Conservation (phyloP, 495 filamentous ascomycete species). For the Aspergillus cavernicola region DNA sequence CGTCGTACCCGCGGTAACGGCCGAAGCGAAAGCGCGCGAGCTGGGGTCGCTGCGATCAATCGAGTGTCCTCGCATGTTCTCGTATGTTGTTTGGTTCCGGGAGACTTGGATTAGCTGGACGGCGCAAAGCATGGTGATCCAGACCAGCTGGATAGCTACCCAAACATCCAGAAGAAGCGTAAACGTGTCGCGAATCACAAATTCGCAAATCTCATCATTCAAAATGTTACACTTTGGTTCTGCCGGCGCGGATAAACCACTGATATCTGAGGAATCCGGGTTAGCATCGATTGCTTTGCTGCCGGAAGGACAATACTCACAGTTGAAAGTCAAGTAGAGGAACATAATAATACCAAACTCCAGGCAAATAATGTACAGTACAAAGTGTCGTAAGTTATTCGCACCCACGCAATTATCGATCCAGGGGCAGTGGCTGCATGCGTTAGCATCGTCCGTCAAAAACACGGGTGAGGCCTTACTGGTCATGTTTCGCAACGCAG, state of each 20-base stretch:
- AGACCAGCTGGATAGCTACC: slow-evolving; percentile 77
- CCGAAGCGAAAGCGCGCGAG: slow-evolving; percentile 67
- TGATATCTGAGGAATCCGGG: slow-evolving; percentile 45
- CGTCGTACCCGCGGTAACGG: slow-evolving; percentile 69
- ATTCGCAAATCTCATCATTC: slow-evolving; percentile 64
- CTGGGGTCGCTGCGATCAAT: slow-evolving; percentile 51
- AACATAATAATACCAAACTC: slow-evolving; percentile 70
- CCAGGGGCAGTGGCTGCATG: slow-evolving; percentile 90
- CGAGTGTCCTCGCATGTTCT: slow-evolving; percentile 77
- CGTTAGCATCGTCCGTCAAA: slow-evolving; percentile 25
- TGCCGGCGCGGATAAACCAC: slow-evolving; percentile 44
- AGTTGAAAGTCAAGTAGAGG: slow-evolving; percentile 46
- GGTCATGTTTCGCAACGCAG: slow-evolving; percentile 94
- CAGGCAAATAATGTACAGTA: slow-evolving; percentile 76
- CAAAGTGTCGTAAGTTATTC: slow-evolving; percentile 94
- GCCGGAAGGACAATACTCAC: slow-evolving; percentile 40
- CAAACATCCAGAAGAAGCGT: slow-evolving; percentile 75
- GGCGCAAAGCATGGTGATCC: slow-evolving; percentile 92
- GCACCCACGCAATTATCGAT: slow-evolving; percentile 92
- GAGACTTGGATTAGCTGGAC: slow-evolving; percentile 91
- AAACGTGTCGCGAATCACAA: slow-evolving; percentile 76
- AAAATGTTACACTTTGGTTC: slow-evolving; percentile 70
- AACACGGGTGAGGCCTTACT: slow-evolving; percentile 55
- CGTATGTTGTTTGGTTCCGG: slow-evolving; percentile 89
- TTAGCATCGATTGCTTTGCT: slow-evolving; percentile 15